Percentiles rank a stretch among this genome's conserved stretches.
phyloP scores from a whole-genome alignment of 176 grass and related monocot species.

The Elymus sibiricus region DNA sequence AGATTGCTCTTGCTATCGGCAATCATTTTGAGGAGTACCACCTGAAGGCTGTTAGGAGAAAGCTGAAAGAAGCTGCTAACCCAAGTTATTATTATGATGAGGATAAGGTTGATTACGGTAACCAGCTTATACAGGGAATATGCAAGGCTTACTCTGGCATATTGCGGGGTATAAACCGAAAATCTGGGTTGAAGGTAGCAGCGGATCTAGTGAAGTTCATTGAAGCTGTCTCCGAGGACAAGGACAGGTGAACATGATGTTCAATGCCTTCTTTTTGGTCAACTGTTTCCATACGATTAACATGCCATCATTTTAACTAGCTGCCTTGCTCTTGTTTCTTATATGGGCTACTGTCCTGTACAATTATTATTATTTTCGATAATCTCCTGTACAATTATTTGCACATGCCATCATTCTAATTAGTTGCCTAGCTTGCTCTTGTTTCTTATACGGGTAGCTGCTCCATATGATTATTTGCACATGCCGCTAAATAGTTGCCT shows the following conservation, averaged over 20 bases:
- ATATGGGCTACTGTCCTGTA: slow-evolving; percentile 8
- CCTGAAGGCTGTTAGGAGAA: slow-evolving; percentile 51
- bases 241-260: slow-evolving; percentile 48
- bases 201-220: slow-evolving; percentile 63
- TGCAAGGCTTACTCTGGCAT: slow-evolving; percentile 92
- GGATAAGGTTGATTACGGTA: slow-evolving; percentile 80
- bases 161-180: slow-evolving; percentile 74
- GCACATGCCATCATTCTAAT: not conserved
- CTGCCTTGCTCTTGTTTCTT: slow-evolving; percentile 2
- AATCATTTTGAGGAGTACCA: slow-evolving; percentile 80
- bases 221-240: slow-evolving; percentile 62
- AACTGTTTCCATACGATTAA: not conserved
- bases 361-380: too few relatives aligned
- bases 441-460: slow-evolving; percentile 11
- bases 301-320: not conserved
- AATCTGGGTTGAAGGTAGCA: slow-evolving; percentile 73
- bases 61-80: slow-evolving; percentile 70
- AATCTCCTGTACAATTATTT: too few relatives aligned
- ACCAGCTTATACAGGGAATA: slow-evolving; percentile 74
- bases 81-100: slow-evolving; percentile 61
- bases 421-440: not conserved
- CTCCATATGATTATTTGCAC: not conserved
- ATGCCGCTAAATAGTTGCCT: not conserved
- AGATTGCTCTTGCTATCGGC: slow-evolving; percentile 85
- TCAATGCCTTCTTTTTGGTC: not conserved